A percentile compares a stretch with the other conserved stretches of the same genome.
Evolutionary conservation across 2,329 filamentous ascomycete genomes (phyloP).

Genomic region (Fusarium tuaranense): DNA sequence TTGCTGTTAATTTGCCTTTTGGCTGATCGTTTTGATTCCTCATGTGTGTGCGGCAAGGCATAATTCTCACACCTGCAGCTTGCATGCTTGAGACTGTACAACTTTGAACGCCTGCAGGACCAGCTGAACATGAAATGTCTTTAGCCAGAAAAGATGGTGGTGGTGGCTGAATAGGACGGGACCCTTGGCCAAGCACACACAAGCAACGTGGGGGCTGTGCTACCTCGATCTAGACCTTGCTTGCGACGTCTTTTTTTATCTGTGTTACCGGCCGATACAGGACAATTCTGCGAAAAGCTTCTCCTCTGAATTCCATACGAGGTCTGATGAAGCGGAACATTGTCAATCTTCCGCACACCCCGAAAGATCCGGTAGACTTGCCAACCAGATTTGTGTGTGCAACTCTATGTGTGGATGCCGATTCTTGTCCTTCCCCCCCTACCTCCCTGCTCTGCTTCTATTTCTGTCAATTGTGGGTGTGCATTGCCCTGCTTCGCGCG

Average conservation of each 20-base stretch:
- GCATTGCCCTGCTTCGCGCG: constrained; percentile 13
- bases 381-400: background rate
- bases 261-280: background rate
- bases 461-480: constrained; percentile 28
- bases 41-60: background rate
- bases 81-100: background rate
- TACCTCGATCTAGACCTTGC: constrained; percentile 27
- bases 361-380: constrained; percentile 9
- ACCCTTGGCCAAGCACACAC: constrained; percentile 14
- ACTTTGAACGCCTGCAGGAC: constrained; percentile 1
- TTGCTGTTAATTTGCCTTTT: background rate
- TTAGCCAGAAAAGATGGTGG: constrained; percentile 5
- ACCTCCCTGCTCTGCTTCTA: constrained; percentile 7
- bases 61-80: background rate
- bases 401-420: background rate
- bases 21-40: background rate
- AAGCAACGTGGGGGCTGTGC: constrained; percentile 26
- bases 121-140: constrained; percentile 18
- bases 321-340: background rate
- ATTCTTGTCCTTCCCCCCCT: background rate
- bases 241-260: constrained; percentile 4
- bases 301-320: constrained; percentile 17
- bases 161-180: constrained; percentile 31
- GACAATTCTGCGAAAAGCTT: background rate
- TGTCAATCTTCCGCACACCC: background rate